Evolutionary conservation across 2,329 filamentous ascomycete genomes (phyloP).

Genomic region (Tolypocladium pustulatum): DNA sequence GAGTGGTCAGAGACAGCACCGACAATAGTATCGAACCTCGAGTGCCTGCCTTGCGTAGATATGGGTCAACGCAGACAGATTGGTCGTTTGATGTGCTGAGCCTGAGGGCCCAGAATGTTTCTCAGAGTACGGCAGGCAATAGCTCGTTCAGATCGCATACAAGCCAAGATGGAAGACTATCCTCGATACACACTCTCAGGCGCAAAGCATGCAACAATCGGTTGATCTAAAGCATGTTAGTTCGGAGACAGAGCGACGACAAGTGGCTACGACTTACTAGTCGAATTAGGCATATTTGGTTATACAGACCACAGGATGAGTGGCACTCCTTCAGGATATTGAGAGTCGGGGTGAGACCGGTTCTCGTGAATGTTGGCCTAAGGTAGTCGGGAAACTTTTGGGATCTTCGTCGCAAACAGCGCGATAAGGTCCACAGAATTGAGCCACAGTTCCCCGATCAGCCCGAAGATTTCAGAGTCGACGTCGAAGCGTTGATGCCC

Average conservation of each 20-base stretch:
- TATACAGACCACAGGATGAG: background rate
- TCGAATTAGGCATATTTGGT: background rate
- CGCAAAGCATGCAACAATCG: background rate
- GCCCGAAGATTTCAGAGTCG: background rate
- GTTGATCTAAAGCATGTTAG: background rate
- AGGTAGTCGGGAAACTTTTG: background rate
- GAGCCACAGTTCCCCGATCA: background rate
- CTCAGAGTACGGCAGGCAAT: background rate
- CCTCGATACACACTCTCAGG: background rate
- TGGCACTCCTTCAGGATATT: background rate
- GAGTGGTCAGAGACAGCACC: background rate
- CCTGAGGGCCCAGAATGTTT: background rate
- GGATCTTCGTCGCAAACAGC: background rate
- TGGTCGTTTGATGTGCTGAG: background rate
- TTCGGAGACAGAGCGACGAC: background rate
- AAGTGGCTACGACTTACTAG: background rate
- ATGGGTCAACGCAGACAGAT: background rate
- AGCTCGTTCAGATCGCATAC: too few relatives aligned
- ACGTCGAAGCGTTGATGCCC: conserved; percentile 8
- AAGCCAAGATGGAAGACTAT: background rate
- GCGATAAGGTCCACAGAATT: too few relatives aligned
- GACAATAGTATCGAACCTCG: background rate
- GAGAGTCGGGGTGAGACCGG: background rate
- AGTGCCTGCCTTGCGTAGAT: background rate
- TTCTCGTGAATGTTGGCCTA: background rate